Conservation (phyloP, 306 rosid species). For the Castanopsis chinensis region DNA sequence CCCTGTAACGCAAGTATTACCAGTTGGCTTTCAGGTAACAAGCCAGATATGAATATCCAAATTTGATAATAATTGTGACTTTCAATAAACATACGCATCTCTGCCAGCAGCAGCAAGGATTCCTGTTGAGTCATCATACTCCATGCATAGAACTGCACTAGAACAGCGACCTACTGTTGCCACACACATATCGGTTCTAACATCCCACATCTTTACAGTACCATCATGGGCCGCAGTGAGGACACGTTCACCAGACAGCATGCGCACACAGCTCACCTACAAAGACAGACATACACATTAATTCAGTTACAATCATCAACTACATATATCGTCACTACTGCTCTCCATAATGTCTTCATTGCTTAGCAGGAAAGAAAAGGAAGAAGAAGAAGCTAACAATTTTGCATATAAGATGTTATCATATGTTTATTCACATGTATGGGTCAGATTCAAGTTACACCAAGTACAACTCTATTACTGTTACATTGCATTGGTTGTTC, state of each 20-base stretch:
- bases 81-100: constrained; percentile 69
- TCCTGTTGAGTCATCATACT: constrained; percentile 96
- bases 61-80: constrained; percentile 10
- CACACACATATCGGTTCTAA: constrained; percentile 96
- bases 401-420: background rate
- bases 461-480: too few relatives aligned
- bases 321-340: constrained; percentile 6
- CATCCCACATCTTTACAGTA: constrained; percentile 99
- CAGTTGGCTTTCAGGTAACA: constrained; percentile 25
- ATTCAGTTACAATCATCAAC: constrained; percentile 31
- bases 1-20: constrained; percentile 44
- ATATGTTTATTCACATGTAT: background rate
- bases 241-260: constrained; percentile 97
- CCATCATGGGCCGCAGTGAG: constrained; percentile 96
- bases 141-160: constrained; percentile 94
- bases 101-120: constrained; percentile 92
- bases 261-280: constrained; percentile 95
- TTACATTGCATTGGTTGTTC: background rate
- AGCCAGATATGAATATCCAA: constrained; percentile 14
- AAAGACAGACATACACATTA: constrained; percentile 19
- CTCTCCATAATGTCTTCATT: constrained; percentile 18
- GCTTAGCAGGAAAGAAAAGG: background rate
- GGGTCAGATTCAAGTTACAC: too few relatives aligned
- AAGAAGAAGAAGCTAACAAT: background rate
- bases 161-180: constrained; percentile 98